phyloP scores from a whole-genome alignment of 2,329 filamentous ascomycete species.

The Colletotrichum sp. region DNA sequence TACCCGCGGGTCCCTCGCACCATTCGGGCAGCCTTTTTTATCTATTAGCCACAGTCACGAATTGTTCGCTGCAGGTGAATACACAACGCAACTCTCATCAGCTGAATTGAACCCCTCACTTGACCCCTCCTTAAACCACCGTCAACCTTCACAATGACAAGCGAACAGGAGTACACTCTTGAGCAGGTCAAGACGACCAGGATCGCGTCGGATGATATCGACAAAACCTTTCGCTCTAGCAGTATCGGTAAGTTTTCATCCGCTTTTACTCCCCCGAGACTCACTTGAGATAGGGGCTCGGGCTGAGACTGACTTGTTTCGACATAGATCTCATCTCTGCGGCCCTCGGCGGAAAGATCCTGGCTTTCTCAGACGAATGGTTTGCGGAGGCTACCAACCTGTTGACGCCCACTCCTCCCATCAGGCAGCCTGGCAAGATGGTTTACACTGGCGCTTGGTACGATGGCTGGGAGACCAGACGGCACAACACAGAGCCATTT shows the following conservation, averaged over 20 bases:
- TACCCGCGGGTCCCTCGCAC: not conserved
- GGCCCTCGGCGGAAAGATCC: conserved; percentile 65
- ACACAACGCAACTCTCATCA: not conserved
- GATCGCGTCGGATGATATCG: conserved; percentile 60
- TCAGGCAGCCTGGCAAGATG: conserved; percentile 70
- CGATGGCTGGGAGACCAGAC: conserved; percentile 72
- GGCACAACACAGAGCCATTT: conserved; percentile 68
- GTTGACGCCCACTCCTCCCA: conserved; percentile 66
- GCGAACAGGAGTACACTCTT: conserved; percentile 59
- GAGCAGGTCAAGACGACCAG: conserved; percentile 55
- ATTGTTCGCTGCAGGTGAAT: not conserved
- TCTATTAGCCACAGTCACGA: not conserved
- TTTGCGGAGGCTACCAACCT: conserved; percentile 71
- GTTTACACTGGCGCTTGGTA: conserved; percentile 74
- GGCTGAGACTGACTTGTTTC: not conserved
- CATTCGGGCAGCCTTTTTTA: not conserved
- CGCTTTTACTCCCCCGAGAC: not conserved
- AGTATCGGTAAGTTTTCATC: conserved; percentile 59
- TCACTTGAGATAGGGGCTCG: not conserved
- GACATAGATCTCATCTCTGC: conserved; percentile 65
- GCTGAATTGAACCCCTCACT: not conserved
- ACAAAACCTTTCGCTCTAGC: conserved; percentile 65
- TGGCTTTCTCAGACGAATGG: conserved; percentile 72
- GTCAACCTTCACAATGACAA: conserved; percentile 31
- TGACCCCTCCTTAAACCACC: not conserved